Evolutionary conservation across 768 basidiomycete genomes (phyloP).

Genomic region (Mycena belliarum): DNA sequence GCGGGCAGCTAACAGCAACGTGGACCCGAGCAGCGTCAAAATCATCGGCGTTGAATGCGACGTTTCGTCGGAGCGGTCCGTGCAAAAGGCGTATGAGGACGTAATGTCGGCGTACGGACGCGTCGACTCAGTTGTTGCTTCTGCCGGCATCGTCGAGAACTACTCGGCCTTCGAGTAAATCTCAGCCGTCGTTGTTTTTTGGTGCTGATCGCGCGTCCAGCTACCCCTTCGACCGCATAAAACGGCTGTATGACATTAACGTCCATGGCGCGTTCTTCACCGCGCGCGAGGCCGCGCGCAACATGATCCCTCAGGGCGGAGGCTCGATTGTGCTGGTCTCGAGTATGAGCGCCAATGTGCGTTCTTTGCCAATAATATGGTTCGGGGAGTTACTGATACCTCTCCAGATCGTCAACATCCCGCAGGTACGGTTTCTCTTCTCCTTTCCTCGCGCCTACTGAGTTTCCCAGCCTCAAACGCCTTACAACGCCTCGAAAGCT

Average conservation of each 20-base stretch:
- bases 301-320: conserved; percentile 81
- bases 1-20: conserved; percentile 49
- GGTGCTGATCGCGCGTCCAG: conserved; percentile 35
- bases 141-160: conserved; percentile 90
- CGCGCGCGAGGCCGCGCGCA: conserved; percentile 91
- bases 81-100: conserved; percentile 68
- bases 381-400: conserved; percentile 2
- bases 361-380: conserved; percentile 26
- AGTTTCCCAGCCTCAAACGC: conserved; percentile 65
- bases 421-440: conserved; percentile 36
- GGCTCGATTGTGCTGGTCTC: conserved; percentile 86
- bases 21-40: conserved; percentile 56
- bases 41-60: conserved; percentile 84
- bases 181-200: background rate
- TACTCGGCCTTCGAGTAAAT: conserved; percentile 81
- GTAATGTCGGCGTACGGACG: conserved; percentile 68
- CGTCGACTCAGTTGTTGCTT: conserved; percentile 84
- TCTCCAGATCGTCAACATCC: conserved; percentile 79
- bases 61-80: conserved; percentile 79
- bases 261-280: conserved; percentile 94
- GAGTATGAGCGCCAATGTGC: conserved; percentile 88
- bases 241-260: conserved; percentile 87
- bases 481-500: conserved; percentile 95
- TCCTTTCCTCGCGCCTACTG: too few species aligned
- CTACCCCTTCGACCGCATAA: conserved; percentile 85